These are phyloP conservation scores for Boechera retrofracta DNA, from an alignment of 345 rosid species.

Conservation along the genomic window DNA sequence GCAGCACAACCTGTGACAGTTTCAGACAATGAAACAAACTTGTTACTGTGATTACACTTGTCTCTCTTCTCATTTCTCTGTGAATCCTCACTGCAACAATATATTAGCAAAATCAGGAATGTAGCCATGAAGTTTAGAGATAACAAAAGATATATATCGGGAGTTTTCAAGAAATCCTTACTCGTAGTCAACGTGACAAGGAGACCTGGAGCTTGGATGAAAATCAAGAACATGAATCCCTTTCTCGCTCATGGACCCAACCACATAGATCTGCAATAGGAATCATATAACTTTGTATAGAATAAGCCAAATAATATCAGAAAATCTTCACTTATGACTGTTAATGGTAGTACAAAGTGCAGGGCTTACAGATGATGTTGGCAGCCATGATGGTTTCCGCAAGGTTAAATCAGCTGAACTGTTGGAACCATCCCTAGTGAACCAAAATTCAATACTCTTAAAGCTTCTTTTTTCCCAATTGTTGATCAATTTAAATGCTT, in stretches of 20 bases:
- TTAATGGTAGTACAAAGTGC: slow-evolving; percentile 9
- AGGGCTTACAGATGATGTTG: slow-evolving; percentile 73
- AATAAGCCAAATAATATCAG: neutral
- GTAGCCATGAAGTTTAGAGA: slow-evolving; percentile 15
- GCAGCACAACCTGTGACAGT: slow-evolving; percentile 69
- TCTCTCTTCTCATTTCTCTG: slow-evolving; percentile 40
- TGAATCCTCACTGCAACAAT: slow-evolving; percentile 54
- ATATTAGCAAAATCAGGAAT: slow-evolving; percentile 20
- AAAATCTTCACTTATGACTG: neutral
- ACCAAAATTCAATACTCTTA: slow-evolving; percentile 34
- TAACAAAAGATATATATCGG: neutral
- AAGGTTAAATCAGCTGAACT: slow-evolving; percentile 50
- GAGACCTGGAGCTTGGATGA: slow-evolving; percentile 75
- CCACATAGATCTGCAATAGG: slow-evolving; percentile 70
- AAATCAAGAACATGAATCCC: slow-evolving; percentile 96
- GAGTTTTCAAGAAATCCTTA: slow-evolving; percentile 43
- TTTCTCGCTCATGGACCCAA: slow-evolving; percentile 69
- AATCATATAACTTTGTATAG: neutral
- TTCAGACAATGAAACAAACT: slow-evolving; percentile 76
- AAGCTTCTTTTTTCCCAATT: neutral
- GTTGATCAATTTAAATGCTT: neutral
- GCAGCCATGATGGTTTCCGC: slow-evolving; percentile 89
- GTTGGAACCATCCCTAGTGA: slow-evolving; percentile 58
- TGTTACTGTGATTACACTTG: slow-evolving; percentile 57
- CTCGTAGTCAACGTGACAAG: slow-evolving; percentile 86